phyloP scores from a whole-genome alignment of 1,139 yeast species.

The Saccharomyces hybrid region DNA sequence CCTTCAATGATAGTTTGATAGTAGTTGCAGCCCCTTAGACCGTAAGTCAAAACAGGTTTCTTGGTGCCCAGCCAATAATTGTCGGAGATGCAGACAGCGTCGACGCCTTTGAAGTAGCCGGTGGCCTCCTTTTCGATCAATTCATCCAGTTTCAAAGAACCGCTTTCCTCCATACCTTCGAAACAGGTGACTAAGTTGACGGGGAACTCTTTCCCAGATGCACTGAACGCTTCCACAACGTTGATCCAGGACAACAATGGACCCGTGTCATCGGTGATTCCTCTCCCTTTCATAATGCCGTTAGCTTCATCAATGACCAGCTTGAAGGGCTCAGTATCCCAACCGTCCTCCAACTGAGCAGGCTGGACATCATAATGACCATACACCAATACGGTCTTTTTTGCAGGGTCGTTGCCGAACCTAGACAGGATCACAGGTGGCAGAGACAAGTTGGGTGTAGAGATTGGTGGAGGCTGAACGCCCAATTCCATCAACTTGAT shows the following conservation, averaged over 20 bases:
- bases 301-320: constrained; percentile 47
- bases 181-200: constrained; percentile 88
- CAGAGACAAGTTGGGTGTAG: constrained; percentile 54
- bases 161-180: constrained; percentile 99
- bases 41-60: constrained; percentile 94
- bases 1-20: constrained; percentile 77
- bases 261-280: constrained; percentile 95
- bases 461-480: constrained; percentile 78
- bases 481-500: constrained; percentile 80
- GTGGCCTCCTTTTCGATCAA: constrained; percentile 73
- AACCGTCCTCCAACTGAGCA: constrained; percentile 84
- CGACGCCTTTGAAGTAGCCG: constrained; percentile 74
- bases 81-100: constrained; percentile 92
- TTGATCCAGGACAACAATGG: constrained; percentile 97
- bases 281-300: constrained; percentile 74
- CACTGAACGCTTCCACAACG: constrained; percentile 81
- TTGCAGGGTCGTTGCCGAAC: constrained; percentile 74
- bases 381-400: constrained; percentile 78
- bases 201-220: constrained; percentile 79
- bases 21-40: constrained; percentile 93
- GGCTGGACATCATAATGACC: constrained; percentile 99
- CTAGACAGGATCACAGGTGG: constrained; percentile 93
- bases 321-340: constrained; percentile 87
- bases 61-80: constrained; percentile 97
- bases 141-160: constrained; percentile 83